phyloP scores from a whole-genome alignment of 305 asterid species.

The Rubia tinctorum region DNA sequence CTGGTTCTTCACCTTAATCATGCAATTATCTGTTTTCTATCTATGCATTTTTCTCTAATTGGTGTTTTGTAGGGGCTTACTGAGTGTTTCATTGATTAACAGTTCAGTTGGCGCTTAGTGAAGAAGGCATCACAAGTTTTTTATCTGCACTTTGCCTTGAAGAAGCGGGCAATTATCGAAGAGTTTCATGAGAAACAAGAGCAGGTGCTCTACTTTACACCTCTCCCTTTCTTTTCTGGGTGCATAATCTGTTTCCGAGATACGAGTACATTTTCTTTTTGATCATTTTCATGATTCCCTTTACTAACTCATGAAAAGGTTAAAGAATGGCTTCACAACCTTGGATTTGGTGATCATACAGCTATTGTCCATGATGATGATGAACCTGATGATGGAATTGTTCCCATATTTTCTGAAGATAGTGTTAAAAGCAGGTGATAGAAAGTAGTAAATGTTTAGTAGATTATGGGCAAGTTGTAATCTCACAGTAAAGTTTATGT shows the following conservation, averaged over 20 bases:
- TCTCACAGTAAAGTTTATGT: slow-evolving; percentile 64
- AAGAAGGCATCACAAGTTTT: slow-evolving; percentile 93
- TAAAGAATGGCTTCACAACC: slow-evolving; percentile 74
- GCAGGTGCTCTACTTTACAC: slow-evolving; percentile 60
- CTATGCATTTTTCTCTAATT: not conserved
- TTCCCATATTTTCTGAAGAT: slow-evolving; percentile 63
- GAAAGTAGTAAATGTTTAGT: slow-evolving; percentile 22
- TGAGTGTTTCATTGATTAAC: slow-evolving; percentile 18
- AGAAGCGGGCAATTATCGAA: slow-evolving; percentile 80
- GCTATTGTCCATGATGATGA: slow-evolving; percentile 78
- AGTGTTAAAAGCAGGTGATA: slow-evolving; percentile 67
- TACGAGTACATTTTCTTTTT: not conserved
- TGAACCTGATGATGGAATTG: slow-evolving; percentile 78
- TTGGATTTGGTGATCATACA: slow-evolving; percentile 52
- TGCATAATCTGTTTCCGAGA: not conserved
- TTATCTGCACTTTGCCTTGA: slow-evolving; percentile 79
- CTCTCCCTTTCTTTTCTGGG: not conserved
- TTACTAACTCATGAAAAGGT: slow-evolving; percentile 41
- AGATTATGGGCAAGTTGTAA: not conserved
- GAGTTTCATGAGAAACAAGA: slow-evolving; percentile 94
- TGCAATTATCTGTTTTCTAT: not conserved
- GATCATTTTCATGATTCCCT: not conserved
- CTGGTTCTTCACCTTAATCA: not conserved
- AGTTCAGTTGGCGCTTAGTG: slow-evolving; percentile 81
- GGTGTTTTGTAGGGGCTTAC: not conserved